Evolutionary conservation across 2,329 filamentous ascomycete genomes (phyloP).

Genomic region (Paecilomyces sp.): DNA sequence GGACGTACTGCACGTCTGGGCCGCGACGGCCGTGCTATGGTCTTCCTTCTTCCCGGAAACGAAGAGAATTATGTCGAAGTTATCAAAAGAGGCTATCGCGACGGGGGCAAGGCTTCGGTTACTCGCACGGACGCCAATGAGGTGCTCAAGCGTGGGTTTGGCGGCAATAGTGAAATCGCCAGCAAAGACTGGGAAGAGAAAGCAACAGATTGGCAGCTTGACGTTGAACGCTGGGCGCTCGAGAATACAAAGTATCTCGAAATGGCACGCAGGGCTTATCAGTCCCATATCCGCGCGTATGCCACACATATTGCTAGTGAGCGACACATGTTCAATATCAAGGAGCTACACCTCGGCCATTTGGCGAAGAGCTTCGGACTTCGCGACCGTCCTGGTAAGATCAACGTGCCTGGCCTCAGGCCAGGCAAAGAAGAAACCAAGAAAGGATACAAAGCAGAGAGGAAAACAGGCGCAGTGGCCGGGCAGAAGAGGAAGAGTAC

Average conservation of each 20-base stretch:
- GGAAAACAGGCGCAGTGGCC: constrained; percentile 21
- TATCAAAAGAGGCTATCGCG: constrained; percentile 63
- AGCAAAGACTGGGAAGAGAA: constrained; percentile 56
- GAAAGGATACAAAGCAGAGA: constrained; percentile 40
- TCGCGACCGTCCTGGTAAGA: constrained; percentile 78
- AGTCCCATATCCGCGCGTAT: constrained; percentile 89
- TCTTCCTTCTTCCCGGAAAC: constrained; percentile 83
- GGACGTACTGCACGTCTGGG: constrained; percentile 92
- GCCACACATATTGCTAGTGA: constrained; percentile 87
- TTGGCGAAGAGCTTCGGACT: constrained; percentile 88
- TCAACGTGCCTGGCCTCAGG: constrained; percentile 49
- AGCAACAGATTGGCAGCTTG: constrained; percentile 61
- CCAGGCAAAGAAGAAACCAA: constrained; percentile 41
- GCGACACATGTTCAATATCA: constrained; percentile 83
- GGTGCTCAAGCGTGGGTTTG: constrained; percentile 59
- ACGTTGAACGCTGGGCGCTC: constrained; percentile 58
- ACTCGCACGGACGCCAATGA: constrained; percentile 58
- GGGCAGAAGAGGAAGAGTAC: constrained; percentile 30
- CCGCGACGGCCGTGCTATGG: constrained; percentile 72
- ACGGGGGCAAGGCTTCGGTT: constrained; percentile 54
- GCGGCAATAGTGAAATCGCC: constrained; percentile 29
- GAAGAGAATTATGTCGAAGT: constrained; percentile 87
- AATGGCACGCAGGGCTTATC: constrained; percentile 75
- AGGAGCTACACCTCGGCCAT: constrained; percentile 83
- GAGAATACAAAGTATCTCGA: constrained; percentile 65